Percentiles rank a stretch among this genome's conserved stretches.
These are phyloP conservation scores for Brettanomyces custersianus DNA, from an alignment of 805 yeast species.

Conservation along the genomic window DNA sequence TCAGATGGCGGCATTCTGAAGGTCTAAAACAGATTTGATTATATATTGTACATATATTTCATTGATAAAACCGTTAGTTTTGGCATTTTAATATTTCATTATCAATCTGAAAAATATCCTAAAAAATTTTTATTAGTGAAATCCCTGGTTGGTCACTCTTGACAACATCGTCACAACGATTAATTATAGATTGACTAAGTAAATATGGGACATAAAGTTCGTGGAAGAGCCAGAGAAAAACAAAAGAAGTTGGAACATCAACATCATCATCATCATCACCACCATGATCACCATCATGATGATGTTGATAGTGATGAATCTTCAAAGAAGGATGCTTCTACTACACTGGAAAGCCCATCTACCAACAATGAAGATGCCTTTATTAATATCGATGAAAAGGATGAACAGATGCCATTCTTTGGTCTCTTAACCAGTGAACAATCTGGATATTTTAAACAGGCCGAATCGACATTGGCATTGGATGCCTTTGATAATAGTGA, in stretches of 20 bases:
- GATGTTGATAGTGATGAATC: constrained; percentile 1
- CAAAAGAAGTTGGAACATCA: constrained; percentile 6
- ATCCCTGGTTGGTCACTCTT: too few species aligned
- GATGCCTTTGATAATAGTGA: constrained; percentile 69
- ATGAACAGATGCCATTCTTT: constrained; percentile 45
- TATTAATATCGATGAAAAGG: constrained; percentile 3
- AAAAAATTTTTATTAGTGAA: too few species aligned
- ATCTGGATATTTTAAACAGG: constrained; percentile 84
- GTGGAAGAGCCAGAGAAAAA: constrained; percentile 26
- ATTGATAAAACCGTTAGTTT: too few species aligned
- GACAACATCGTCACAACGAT: too few species aligned
- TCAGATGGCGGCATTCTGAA: not conserved
- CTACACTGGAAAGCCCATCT: not conserved
- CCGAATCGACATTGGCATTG: constrained; percentile 77
- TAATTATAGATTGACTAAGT: constrained; percentile 10
- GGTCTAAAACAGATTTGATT: too few species aligned
- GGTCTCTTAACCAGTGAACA: constrained; percentile 83
- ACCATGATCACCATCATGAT: constrained; percentile 1
- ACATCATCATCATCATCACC: not conserved
- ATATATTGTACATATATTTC: too few species aligned
- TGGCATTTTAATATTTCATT: too few species aligned
- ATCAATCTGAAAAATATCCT: too few species aligned
- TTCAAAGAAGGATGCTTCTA: not conserved
- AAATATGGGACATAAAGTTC: constrained; percentile 12
- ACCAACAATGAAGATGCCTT: constrained; percentile 1